phyloP scores from a whole-genome alignment of 2,329 filamentous ascomycete species.

The Cladophialophora chaetospira region DNA sequence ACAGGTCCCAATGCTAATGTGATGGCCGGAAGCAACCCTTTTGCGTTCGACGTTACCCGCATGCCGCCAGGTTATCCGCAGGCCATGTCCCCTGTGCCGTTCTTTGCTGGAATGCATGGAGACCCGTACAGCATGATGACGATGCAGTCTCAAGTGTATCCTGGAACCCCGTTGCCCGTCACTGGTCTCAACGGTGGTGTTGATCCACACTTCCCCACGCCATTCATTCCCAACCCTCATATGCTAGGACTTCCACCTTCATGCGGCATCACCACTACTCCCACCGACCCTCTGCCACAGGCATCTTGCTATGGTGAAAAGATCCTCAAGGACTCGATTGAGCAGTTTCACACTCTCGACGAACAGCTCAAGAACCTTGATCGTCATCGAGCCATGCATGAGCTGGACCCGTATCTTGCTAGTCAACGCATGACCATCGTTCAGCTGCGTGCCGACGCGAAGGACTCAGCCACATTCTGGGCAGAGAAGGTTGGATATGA shows the following conservation, averaged over 20 bases:
- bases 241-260: constrained; percentile 7
- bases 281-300: not conserved
- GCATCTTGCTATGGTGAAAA: constrained; percentile 6
- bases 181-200: constrained; percentile 16
- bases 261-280: constrained; percentile 1
- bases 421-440: constrained; percentile 30
- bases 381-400: constrained; percentile 30
- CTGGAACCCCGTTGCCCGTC: constrained; percentile 7
- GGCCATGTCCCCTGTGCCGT: constrained; percentile 9
- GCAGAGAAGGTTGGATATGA: constrained; percentile 14
- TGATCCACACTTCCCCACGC: constrained; percentile 7
- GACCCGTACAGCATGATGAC: constrained; percentile 19
- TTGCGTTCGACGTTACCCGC: constrained; percentile 9
- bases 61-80: constrained; percentile 13
- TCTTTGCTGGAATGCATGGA: constrained; percentile 1
- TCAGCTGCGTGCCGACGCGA: constrained; percentile 28
- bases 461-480: constrained; percentile 24
- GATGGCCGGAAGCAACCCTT: constrained; percentile 5
- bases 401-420: constrained; percentile 20
- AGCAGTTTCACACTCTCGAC: constrained; percentile 27
- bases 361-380: constrained; percentile 32
- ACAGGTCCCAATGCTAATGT: constrained; percentile 8
- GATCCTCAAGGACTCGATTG: constrained; percentile 13
- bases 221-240: constrained; percentile 8
- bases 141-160: constrained; percentile 10